Percentiles rank a stretch among this genome's conserved stretches.
Conservation (phyloP, 371 early-diverging fungal genomes). For the Cokeromyces recurvatus region DNA sequence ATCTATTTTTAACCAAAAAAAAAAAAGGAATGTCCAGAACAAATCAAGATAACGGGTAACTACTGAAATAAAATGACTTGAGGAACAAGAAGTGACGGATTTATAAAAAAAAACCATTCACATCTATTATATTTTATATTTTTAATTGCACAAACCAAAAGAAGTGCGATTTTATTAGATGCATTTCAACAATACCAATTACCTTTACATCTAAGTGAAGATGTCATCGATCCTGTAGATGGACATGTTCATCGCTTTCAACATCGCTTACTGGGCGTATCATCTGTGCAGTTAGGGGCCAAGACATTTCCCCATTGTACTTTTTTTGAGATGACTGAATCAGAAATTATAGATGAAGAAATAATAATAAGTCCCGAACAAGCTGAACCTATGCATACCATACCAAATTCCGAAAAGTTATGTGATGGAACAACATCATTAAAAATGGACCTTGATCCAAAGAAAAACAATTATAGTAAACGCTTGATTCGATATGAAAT, state of each 20-base stretch:
- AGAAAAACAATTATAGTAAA: conserved; percentile 36
- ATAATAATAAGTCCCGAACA: neutral
- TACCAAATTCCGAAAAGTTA: no score
- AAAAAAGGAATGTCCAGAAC: no score
- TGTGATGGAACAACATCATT: no score
- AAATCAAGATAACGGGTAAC: no score
- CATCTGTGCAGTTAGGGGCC: conserved; percentile 20
- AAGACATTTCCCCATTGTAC: conserved; percentile 13
- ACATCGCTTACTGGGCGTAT: conserved; percentile 29
- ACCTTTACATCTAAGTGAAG: conserved; percentile 7
- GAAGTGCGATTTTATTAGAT: conserved; percentile 5
- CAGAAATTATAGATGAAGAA: conserved; percentile 39
- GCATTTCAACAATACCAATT: conserved; percentile 12
- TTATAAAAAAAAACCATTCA: no score
- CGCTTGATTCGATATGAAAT: conserved; percentile 26
- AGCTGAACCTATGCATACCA: conserved; percentile 2
- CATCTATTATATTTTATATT: no score
- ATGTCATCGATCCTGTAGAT: conserved; percentile 7
- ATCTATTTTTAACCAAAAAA: no score
- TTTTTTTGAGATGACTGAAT: conserved; percentile 40
- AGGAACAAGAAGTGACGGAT: no score
- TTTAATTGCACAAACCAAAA: no score
- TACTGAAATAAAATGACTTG: no score
- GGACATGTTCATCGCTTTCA: conserved; percentile 19
- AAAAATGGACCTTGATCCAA: conserved; percentile 25